Evolutionary conservation across 345 rosid species (phyloP).

Genomic region (Pugionium cornutum): DNA sequence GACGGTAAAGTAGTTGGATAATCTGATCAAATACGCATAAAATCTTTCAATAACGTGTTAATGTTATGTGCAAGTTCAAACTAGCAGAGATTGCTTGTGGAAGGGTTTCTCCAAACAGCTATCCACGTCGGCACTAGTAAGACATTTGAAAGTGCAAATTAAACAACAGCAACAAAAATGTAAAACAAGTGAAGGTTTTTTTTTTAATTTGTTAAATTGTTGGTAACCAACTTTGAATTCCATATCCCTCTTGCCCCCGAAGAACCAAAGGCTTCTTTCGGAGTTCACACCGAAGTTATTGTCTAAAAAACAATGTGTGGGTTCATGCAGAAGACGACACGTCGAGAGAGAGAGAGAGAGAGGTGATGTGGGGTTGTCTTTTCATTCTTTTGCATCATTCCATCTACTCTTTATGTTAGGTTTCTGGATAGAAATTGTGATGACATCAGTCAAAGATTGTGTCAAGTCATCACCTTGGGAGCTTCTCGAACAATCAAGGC

Average conservation of each 20-base stretch:
- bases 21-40: constrained; percentile 14
- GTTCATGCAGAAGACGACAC: constrained; percentile 23
- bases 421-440: constrained; percentile 10
- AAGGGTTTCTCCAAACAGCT: constrained; percentile 13
- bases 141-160: too few species aligned
- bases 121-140: constrained; percentile 29
- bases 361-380: constrained; percentile 25
- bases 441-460: constrained; percentile 34
- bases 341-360: background rate
- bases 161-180: background rate
- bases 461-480: constrained; percentile 36
- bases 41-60: constrained; percentile 31
- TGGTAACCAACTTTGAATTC: constrained; percentile 44
- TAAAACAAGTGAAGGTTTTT: background rate
- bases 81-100: constrained; percentile 30
- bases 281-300: constrained; percentile 38
- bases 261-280: constrained; percentile 33
- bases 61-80: constrained; percentile 20
- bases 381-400: constrained; percentile 26
- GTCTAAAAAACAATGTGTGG: constrained; percentile 14
- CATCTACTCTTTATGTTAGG: constrained; percentile 31
- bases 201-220: constrained; percentile 33
- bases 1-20: constrained; percentile 48
- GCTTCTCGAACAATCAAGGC: constrained; percentile 12
- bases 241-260: constrained; percentile 5